Evolutionary conservation across 306 rosid species (phyloP).

Genomic region (Quercus alba): DNA sequence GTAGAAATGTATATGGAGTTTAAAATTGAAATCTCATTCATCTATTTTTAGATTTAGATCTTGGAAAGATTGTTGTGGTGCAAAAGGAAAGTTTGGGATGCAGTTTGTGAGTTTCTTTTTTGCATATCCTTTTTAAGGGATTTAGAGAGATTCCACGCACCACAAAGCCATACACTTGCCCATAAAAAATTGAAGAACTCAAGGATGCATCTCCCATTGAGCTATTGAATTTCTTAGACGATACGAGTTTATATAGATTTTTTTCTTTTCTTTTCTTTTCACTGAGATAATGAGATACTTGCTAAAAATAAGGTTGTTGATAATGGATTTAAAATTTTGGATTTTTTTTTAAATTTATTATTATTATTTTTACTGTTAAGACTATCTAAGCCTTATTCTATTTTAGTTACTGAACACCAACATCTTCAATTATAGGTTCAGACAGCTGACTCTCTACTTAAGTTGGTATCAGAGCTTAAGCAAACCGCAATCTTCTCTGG

Average conservation of each 20-base stretch:
- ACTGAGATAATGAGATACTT: neutral
- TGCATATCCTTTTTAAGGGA: neutral
- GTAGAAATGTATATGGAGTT: too few species aligned
- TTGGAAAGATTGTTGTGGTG: neutral
- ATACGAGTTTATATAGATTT: too few species aligned
- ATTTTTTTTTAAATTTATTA: neutral
- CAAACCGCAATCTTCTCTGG: conserved; percentile 94
- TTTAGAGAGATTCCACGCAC: neutral
- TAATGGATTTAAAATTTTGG: neutral
- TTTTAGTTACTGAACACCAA: neutral
- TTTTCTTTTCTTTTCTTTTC: neutral
- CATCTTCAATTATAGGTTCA: conserved; percentile 50
- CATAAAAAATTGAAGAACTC: neutral
- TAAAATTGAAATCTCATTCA: neutral
- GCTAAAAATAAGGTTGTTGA: neutral
- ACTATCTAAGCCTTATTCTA: too few species aligned
- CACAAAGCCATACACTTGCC: neutral
- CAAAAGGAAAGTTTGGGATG: neutral
- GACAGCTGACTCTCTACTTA: conserved; percentile 79
- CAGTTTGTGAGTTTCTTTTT: too few species aligned
- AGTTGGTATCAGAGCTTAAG: conserved; percentile 81
- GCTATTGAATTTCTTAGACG: too few species aligned
- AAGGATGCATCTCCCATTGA: too few species aligned
- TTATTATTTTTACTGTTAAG: too few species aligned
- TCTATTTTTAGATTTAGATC: neutral